Base-by-base conservation (phyloP, 768 basidiomycete genomes). In the Rhizopogon roseolus region DNA sequence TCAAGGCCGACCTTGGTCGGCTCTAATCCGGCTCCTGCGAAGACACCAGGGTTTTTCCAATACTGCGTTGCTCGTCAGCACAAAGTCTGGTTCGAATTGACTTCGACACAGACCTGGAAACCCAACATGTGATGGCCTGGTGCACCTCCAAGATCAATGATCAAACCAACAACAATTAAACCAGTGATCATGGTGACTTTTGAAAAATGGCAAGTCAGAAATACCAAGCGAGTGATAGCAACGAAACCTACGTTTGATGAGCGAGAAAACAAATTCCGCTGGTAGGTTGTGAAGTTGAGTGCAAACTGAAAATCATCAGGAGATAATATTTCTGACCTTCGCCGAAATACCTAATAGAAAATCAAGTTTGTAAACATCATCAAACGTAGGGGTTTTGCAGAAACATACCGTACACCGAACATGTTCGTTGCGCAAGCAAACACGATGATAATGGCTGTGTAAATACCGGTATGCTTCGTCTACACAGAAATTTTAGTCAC, bases 121-220 rank as follows among this genome's bases (percentile, higher is more conserved):
- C 88, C 88, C 54, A 85, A 76, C 14, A 84, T 79, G 19, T 85
- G 77, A 57, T 80, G 76, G 52, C 77, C 59, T 3, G 90, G 89
- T 1, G 85, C 89, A 53, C 89, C 91, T 40, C 92, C 92, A 17
- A 88, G 78, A 58, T 89, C 86, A 55, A 93, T 77, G 55, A 90
- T 71, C 55, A 93, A 78, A 34, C 76, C 85, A 52, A 74, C 68
- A 39, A 85, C 49, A 49, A 88, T 75, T 34, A 87, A 70, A n/a
- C 79, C 76, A 41, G 78, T 78, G 44, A 88, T 86, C 50, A 86
- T 64, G 16, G 67, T 58, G 36, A 86, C 83, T 85, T 48, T 22
- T 28, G 10, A 52, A 54, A 22, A 60, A 60, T 27, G 38, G 54
- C 19, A 13, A 45, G 34, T 3, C 39, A 54, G 41, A 8, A 48